Evolutionary conservation across 257 asterid species (phyloP).

Genomic region (Cinchona pubescens): DNA sequence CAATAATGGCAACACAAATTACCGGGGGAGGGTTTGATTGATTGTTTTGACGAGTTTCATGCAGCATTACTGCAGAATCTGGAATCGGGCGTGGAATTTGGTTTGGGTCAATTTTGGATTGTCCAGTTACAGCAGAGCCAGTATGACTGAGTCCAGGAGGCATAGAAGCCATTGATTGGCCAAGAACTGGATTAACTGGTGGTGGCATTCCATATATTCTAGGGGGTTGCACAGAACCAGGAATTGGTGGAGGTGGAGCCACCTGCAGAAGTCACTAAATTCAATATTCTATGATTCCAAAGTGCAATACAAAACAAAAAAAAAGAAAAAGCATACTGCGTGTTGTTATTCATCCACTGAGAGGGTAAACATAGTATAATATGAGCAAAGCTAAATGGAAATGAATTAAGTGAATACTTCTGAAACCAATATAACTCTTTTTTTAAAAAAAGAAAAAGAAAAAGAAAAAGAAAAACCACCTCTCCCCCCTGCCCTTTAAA

Average conservation of each 20-base stretch:
- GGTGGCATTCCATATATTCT: conserved; percentile 84
- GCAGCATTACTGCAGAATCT: conserved; percentile 58
- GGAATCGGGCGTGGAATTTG: conserved; percentile 92
- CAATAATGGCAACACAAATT: conserved; percentile 19
- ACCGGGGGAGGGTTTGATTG: conserved; percentile 99
- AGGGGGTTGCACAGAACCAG: conserved; percentile 67
- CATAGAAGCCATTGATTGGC: conserved; percentile 63
- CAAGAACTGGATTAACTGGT: conserved; percentile 36
- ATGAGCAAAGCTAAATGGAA: background rate
- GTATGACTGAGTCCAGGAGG: conserved; percentile 50
- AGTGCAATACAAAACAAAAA: background rate
- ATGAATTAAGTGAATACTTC: background rate
- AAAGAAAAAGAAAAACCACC: no score
- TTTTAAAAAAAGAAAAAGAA: no score
- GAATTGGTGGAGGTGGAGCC: conserved; percentile 61
- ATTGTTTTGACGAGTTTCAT: conserved; percentile 94
- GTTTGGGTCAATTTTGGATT: conserved; percentile 90
- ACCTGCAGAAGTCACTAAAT: conserved; percentile 45
- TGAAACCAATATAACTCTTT: background rate
- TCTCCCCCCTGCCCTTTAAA: no score
- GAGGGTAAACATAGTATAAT: background rate
- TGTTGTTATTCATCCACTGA: background rate
- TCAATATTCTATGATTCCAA: conserved; percentile 27
- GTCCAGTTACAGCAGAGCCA: conserved; percentile 50
- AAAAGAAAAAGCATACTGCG: background rate